Base-by-base conservation (phyloP, 1,284 basidiomycete species). In the Grifola frondosa region DNA sequence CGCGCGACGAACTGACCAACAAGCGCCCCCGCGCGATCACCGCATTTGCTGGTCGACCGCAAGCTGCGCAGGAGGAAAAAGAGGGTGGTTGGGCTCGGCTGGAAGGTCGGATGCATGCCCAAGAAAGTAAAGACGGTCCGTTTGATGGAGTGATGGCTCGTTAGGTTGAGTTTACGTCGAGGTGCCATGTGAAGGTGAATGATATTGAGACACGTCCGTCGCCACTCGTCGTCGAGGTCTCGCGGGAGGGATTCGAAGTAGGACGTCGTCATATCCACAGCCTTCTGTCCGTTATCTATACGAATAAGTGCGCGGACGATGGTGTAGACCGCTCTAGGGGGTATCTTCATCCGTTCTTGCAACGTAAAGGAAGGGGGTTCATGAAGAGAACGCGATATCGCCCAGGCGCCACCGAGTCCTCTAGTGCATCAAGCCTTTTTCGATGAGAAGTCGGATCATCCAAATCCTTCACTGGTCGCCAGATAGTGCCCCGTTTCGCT, bases 41-140 rank as follows among this genome's bases (percentile, higher is more conserved):
- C 82, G 50, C 80, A 73, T 19, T 61, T 66, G 47, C 67, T 71
- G 19, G 69, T 70, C 35, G 60, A 53, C 37, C 62, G 63, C 37
- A 89, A 65, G 39, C 73, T 68, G 26, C 71, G 63, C 26, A 89
- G 69, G 31, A 88, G 66, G 24, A 81, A 63, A 53, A 73, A 76
- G 17, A 88, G 58, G 1, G 86, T 87, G n/a, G 66, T 70, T n/a
- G 81, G 63, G 25, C 73, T 77, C 16, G 86, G 85, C 23, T 56
- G 65, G 26, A 88, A 57, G 40, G 62, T 62, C 10, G 70, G 67
- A 55, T 81, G 76, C 37, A 71, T 46, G 17, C 55, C 55, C 31
- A 83, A 52, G 29, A 85, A 65, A 17, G 64, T 64, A 43, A 66
- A 54, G 23, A 63, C 38, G 22, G 47, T 78, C 60, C 30, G 65